Percentiles rank a stretch among this genome's conserved stretches.
phyloP scores from a whole-genome alignment of 23 red algal species.

The Gracilaria domingensis region DNA sequence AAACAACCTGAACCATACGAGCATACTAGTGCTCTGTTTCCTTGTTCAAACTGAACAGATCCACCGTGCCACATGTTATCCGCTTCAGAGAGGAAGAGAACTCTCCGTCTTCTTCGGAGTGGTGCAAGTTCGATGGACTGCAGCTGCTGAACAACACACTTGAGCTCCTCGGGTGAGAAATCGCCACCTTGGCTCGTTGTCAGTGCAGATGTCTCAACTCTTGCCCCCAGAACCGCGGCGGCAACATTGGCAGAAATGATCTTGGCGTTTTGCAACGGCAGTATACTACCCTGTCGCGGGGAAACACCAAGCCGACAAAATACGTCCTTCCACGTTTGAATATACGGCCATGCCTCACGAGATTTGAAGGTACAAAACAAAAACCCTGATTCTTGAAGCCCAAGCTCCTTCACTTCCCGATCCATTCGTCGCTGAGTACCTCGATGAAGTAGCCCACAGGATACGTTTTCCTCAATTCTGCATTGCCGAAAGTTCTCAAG shows the following conservation, averaged over 20 bases:
- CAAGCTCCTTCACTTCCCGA: constrained; percentile 24
- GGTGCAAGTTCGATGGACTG: background rate
- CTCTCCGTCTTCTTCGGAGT: constrained; percentile 1
- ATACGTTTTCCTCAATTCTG: background rate
- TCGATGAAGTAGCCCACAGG: constrained; percentile 25
- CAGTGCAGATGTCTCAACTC: background rate
- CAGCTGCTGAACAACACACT: background rate
- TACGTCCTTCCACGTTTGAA: constrained; percentile 47
- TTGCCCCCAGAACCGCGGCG: constrained; percentile 21
- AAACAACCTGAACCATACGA: background rate
- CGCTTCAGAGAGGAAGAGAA: constrained; percentile 28
- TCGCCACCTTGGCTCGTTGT: background rate
- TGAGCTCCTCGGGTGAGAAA: background rate
- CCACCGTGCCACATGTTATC: constrained; percentile 49
- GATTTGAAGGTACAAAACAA: constrained; percentile 1
- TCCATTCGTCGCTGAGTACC: constrained; percentile 33
- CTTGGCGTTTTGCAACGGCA: background rate
- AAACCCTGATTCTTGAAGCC: background rate
- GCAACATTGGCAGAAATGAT: constrained; percentile 20
- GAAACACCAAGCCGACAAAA: constrained; percentile 47
- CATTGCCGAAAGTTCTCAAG: background rate
- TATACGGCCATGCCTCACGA: constrained; percentile 49
- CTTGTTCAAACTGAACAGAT: constrained; percentile 24
- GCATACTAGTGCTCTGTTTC: constrained; percentile 12
- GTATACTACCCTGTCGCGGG: constrained; percentile 27